phyloP scores from a whole-genome alignment of 2,329 filamentous ascomycete species.

The Alternaria viburni region DNA sequence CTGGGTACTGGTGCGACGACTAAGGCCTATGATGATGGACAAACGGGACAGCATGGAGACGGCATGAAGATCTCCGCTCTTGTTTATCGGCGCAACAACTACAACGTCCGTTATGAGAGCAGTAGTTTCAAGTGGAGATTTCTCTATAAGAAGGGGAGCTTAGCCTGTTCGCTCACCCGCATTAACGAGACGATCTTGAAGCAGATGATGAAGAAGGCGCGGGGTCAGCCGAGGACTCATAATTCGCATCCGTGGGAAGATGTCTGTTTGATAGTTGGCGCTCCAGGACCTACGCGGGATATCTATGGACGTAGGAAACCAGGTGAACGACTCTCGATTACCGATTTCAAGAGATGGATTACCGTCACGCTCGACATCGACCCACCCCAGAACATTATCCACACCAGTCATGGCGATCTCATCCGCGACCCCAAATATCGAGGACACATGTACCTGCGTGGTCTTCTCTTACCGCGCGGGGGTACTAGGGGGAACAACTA shows the following conservation, averaged over 20 bases:
- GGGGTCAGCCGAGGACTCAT: not conserved
- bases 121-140: conserved; percentile 13
- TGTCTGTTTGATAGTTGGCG: conserved; percentile 15
- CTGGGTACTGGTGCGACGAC: not conserved
- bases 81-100: conserved; percentile 14
- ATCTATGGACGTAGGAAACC: not conserved
- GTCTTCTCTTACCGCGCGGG: not conserved
- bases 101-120: conserved; percentile 12
- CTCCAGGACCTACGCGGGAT: not conserved
- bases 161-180: conserved; percentile 7
- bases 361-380: not conserved
- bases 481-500: not conserved
- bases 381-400: not conserved
- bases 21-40: not conserved
- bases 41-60: conserved; percentile 29
- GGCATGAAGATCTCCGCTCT: conserved; percentile 26
- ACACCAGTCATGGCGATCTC: not conserved
- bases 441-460: not conserved
- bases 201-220: too few relatives aligned
- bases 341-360: not conserved
- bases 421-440: not conserved
- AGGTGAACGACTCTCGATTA: too few relatives aligned
- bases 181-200: not conserved
- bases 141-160: conserved; percentile 3
- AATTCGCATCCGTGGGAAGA: conserved; percentile 19